Evolutionary conservation across 805 yeast species (phyloP).

Genomic region (Myxozyma geophila): DNA sequence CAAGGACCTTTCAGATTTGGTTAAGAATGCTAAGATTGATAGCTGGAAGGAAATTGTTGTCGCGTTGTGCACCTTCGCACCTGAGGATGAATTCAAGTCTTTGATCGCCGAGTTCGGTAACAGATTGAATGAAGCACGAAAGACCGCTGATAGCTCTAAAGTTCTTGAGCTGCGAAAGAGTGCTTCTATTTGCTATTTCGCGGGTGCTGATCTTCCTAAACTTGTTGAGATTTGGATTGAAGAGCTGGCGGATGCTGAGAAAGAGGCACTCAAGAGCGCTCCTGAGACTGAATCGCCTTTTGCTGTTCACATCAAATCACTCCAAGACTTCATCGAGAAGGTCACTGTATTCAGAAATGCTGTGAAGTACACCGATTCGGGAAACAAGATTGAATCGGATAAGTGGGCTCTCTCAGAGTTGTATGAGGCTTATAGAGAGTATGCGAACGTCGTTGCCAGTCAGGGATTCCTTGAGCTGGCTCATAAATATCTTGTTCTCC

Average conservation of each 20-base stretch:
- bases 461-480: slow-evolving; percentile 87
- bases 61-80: slow-evolving; percentile 62
- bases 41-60: slow-evolving; percentile 86
- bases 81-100: slow-evolving; percentile 53
- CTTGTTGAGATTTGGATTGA: slow-evolving; percentile 82
- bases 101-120: slow-evolving; percentile 76
- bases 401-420: slow-evolving; percentile 54
- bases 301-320: slow-evolving; percentile 81
- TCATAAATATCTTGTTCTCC: slow-evolving; percentile 62
- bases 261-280: slow-evolving; percentile 40
- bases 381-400: slow-evolving; percentile 33
- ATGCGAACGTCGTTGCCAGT: slow-evolving; percentile 76
- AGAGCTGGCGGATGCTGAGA: slow-evolving; percentile 61
- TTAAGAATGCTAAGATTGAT: slow-evolving; percentile 71
- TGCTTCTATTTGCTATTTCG: slow-evolving; percentile 77
- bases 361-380: slow-evolving; percentile 39
- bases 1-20: slow-evolving; percentile 66
- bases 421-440: slow-evolving; percentile 74
- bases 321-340: slow-evolving; percentile 82
- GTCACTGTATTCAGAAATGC: slow-evolving; percentile 72
- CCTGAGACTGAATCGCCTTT: slow-evolving; percentile 57
- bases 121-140: slow-evolving; percentile 57
- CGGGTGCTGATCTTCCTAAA: slow-evolving; percentile 80
- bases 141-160: slow-evolving; percentile 22
- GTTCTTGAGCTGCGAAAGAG: slow-evolving; percentile 59